Evolutionary conservation across 1,284 basidiomycete genomes (phyloP).

Genomic region (Puccinia horiana): DNA sequence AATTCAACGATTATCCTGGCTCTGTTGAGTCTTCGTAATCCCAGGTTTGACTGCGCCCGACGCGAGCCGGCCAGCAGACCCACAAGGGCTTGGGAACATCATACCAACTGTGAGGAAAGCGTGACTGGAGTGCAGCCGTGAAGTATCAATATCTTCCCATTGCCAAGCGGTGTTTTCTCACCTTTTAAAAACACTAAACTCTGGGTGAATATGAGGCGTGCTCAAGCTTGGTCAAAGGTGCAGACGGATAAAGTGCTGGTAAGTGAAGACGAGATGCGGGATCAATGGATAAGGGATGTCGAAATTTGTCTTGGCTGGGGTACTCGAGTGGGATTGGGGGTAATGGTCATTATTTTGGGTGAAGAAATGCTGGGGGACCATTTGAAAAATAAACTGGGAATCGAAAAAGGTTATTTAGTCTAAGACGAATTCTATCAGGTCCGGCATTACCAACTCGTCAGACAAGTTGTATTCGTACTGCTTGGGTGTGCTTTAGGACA

Average conservation of each 20-base stretch:
- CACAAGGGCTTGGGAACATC: no score
- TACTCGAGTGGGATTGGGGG: no score
- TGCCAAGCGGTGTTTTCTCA: not conserved
- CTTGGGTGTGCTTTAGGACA: not conserved
- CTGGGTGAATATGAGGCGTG: not conserved
- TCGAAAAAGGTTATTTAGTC: not conserved
- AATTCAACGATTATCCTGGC: not conserved
- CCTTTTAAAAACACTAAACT: not conserved
- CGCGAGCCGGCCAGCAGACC: no score
- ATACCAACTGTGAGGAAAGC: no score
- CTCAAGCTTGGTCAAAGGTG: not conserved
- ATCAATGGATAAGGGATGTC: not conserved
- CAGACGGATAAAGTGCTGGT: no score
- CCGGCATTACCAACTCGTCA: not conserved
- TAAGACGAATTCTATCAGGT: not conserved
- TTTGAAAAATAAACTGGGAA: not conserved
- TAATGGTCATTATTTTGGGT: no score
- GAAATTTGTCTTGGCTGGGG: no score
- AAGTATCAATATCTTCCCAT: no score
- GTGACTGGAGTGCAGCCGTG: no score
- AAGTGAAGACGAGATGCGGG: no score
- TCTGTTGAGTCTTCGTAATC: not conserved
- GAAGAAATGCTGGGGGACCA: no score
- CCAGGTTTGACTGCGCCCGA: no score
- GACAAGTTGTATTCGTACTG: not conserved